phyloP scores from a whole-genome alignment of 2,329 filamentous ascomycete species.

The Ascosphaera aggregata region DNA sequence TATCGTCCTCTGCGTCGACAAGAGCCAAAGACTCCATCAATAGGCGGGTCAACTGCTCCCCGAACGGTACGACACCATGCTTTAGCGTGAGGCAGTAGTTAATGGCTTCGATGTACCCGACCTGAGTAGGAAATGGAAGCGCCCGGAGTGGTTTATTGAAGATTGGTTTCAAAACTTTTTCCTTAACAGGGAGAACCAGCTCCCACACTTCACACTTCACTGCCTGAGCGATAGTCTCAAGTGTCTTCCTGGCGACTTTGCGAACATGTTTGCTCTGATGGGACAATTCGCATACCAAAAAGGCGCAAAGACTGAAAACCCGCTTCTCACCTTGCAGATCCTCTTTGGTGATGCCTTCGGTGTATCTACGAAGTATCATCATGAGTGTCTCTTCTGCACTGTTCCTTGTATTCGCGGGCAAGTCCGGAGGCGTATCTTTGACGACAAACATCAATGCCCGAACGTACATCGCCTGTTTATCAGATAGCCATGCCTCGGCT shows the following conservation, averaged over 20 bases:
- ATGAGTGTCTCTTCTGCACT: constrained; percentile 68
- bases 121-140: constrained; percentile 82
- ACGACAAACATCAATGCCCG: constrained; percentile 89
- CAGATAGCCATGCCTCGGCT: constrained; percentile 59
- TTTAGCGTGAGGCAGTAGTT: constrained; percentile 85
- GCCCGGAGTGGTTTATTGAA: constrained; percentile 88
- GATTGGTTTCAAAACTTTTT: constrained; percentile 70
- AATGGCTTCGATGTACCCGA: constrained; percentile 94
- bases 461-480: constrained; percentile 69
- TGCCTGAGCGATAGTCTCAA: constrained; percentile 60
- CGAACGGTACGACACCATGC: constrained; percentile 71
- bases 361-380: constrained; percentile 54
- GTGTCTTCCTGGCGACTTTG: constrained; percentile 57
- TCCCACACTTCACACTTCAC: constrained; percentile 64
- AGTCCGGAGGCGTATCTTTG: constrained; percentile 89
- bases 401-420: constrained; percentile 69
- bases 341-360: constrained; percentile 55
- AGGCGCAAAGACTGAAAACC: constrained; percentile 54
- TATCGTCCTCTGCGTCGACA: constrained; percentile 86
- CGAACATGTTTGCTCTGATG: constrained; percentile 95
- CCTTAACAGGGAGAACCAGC: constrained; percentile 71
- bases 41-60: constrained; percentile 72
- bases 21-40: constrained; percentile 85
- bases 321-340: constrained; percentile 46
- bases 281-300: constrained; percentile 68